Base-by-base conservation (phyloP, 179 eudicot genomes). In the Silene noctiflora region DNA sequence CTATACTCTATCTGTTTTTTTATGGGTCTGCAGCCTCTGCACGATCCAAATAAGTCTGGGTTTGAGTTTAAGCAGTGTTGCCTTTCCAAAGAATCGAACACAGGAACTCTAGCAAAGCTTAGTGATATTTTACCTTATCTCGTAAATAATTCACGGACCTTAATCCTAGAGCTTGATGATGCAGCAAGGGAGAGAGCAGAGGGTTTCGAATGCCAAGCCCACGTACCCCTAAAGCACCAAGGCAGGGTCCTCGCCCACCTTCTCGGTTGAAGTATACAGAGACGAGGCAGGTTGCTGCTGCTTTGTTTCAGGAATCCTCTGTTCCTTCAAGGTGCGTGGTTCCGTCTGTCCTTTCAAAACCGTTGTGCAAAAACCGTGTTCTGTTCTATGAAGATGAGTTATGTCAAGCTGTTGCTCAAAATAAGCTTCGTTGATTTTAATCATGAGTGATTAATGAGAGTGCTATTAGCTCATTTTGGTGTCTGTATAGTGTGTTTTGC, bases 371-470 rank as follows among this genome's bases (percentile, higher is more conserved):
- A 79, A 95, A 89, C 69, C 81, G 98, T 69, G 98, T 88, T 74
- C 80, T 95, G n/a, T 88, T 93, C 81, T 91, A 87, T 44, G 98
- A 95, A 82, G 99, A 95, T 67, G 99, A 95, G 86, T 79, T 95
- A 35, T 93, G 99, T 80, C 93, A 95, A 71, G 99, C 98, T 67
- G 98, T 95, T 48, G 92, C 97, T 80, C 96, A 93, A 80, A 95
- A 95, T 79, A 93, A 91, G 81, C 97, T 95, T 70, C 97, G 85
- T 79, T 95, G 87, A 90, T 75, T 19, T 46, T 51, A 51, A 19
- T 68, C 13, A 7, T 56, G 12, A 25, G 21, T 25, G 44, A 39
- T 14, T 1, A 20, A 25, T 73, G 69, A 74, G 66, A 42, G n/a
- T 60, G 42, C 68, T 55, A n/a, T 24, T 56, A 73, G 74, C 62